Evolutionary conservation across 2,329 filamentous ascomycete genomes (phyloP).

Genomic region (Achaetomium macrosporum): DNA sequence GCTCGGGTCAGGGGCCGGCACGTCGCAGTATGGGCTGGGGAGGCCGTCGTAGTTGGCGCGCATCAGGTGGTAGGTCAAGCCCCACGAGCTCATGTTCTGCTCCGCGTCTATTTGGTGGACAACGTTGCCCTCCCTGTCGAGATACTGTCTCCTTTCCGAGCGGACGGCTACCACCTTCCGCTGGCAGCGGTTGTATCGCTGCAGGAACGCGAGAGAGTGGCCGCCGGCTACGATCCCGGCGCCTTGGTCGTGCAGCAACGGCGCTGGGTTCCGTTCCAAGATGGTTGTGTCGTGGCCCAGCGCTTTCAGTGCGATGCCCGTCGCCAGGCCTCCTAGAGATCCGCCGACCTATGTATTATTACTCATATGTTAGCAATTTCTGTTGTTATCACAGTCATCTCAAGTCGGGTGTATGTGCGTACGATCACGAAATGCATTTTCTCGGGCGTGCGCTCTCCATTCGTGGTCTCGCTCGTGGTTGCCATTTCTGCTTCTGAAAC

Average conservation of each 20-base stretch:
- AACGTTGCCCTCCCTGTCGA: conserved; percentile 30
- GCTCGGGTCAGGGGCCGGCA: conserved; percentile 21
- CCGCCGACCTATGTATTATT: conserved; percentile 33
- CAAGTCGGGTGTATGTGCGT: neutral
- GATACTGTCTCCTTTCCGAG: conserved; percentile 31
- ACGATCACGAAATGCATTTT: conserved; percentile 18
- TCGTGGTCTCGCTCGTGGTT: no score
- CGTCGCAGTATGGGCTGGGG: conserved; percentile 29
- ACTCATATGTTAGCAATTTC: conserved; percentile 1
- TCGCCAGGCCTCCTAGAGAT: conserved; percentile 37
- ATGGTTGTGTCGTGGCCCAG: conserved; percentile 39
- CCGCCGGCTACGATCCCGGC: conserved; percentile 43
- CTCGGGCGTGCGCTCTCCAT: conserved; percentile 1
- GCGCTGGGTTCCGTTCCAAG: conserved; percentile 38
- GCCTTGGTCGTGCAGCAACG: conserved; percentile 42
- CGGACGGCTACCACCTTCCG: conserved; percentile 29
- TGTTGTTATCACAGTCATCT: neutral
- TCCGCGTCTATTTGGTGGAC: conserved; percentile 30
- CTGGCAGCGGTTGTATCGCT: conserved; percentile 35
- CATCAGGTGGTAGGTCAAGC: conserved; percentile 39
- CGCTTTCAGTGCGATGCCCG: conserved; percentile 35
- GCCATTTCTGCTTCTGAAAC: no score
- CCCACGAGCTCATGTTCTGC: conserved; percentile 45
- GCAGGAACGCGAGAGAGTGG: conserved; percentile 38
- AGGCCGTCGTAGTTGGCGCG: conserved; percentile 40